Percentiles rank a stretch among this genome's conserved stretches.
Conservation (phyloP, 345 rosid species). For the Draba incana region DNA sequence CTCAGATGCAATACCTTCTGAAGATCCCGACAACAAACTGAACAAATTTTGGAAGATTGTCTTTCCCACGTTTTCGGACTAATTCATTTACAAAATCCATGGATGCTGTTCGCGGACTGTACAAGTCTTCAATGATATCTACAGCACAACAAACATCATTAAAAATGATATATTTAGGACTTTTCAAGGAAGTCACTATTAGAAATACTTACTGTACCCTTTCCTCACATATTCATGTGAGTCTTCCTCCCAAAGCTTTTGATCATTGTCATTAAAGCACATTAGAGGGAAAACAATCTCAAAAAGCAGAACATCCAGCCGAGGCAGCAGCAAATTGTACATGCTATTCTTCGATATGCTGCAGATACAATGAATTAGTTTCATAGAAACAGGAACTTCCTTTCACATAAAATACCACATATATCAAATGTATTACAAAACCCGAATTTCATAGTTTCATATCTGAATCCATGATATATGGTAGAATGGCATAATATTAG, state of each 20-base stretch:
- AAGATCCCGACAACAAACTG: constrained; percentile 79
- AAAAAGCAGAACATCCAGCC: constrained; percentile 86
- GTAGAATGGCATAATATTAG: neutral
- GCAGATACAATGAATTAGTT: constrained; percentile 42
- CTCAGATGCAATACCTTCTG: constrained; percentile 58
- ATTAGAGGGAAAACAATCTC: constrained; percentile 97
- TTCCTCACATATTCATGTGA: constrained; percentile 99
- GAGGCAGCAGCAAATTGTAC: constrained; percentile 84
- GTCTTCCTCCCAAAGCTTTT: constrained; percentile 99
- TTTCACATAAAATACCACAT: neutral
- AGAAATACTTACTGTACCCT: constrained; percentile 84
- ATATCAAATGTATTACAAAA: neutral
- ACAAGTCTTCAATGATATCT: constrained; percentile 99
- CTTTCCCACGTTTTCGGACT: constrained; percentile 94
- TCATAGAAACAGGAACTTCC: neutral
- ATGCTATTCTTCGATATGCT: constrained; percentile 83
- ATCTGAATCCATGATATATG: too few species aligned
- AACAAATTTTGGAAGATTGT: constrained; percentile 89
- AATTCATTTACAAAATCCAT: constrained; percentile 98
- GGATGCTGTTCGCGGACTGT: constrained; percentile 95
- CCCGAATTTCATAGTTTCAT: too few species aligned
- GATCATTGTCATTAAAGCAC: constrained; percentile 98
- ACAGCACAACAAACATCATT: constrained; percentile 39
- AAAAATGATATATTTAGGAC: constrained; percentile 11
- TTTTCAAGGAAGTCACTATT: constrained; percentile 1